phyloP scores from a whole-genome alignment of 352 stramenopile species.

The Pythium aquatile region DNA sequence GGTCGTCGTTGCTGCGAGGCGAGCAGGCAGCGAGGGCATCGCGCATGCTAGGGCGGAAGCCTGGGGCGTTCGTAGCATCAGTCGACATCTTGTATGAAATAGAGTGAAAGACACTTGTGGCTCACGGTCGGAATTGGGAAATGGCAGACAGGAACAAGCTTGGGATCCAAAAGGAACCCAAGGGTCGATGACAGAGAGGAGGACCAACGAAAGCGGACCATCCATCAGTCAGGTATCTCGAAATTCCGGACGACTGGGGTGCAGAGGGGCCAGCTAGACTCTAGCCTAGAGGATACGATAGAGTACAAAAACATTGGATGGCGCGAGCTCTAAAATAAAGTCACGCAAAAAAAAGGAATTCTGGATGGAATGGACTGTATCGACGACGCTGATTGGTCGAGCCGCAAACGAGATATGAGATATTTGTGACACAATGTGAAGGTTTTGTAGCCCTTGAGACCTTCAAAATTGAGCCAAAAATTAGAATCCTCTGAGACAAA shows the following conservation, averaged over 20 bases:
- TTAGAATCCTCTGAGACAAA: neutral
- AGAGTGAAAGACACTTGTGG: neutral
- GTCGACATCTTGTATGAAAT: neutral
- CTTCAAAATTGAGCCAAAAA: no score
- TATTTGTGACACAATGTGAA: neutral
- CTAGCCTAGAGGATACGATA: neutral
- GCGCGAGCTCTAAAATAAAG: neutral
- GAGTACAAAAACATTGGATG: no score
- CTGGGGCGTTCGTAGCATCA: neutral
- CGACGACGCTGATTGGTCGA: neutral
- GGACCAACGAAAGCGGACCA: neutral
- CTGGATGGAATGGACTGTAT: neutral
- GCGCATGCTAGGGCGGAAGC: constrained; percentile 22
- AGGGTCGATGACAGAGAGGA: neutral
- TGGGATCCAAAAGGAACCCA: neutral
- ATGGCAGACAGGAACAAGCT: neutral
- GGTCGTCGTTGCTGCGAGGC: constrained; percentile 8
- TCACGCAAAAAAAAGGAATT: neutral
- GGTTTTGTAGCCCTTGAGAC: neutral
- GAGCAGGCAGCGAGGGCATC: constrained; percentile 17
- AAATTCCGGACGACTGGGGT: neutral
- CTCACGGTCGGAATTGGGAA: neutral
- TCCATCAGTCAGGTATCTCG: neutral
- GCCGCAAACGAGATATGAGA: neutral
- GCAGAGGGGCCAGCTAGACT: neutral